Percentiles rank a stretch among this genome's conserved stretches.
phyloP scores from a whole-genome alignment of 345 rosid species.

The Ricinus communis region DNA sequence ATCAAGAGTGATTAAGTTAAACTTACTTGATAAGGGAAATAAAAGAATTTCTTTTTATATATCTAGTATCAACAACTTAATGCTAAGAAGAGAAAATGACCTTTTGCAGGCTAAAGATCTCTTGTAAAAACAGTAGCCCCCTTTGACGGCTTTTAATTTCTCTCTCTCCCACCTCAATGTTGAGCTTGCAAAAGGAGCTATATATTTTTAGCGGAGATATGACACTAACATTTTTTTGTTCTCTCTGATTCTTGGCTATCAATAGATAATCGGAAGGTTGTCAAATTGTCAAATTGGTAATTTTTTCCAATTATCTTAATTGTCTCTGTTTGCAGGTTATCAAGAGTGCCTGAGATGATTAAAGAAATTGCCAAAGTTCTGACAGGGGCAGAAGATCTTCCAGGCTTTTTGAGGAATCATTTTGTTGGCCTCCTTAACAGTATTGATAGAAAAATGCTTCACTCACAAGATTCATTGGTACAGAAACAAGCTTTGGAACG shows the following conservation, averaged over 20 bases:
- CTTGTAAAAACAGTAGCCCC: no score
- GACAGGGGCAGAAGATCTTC: slow-evolving; percentile 75
- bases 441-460: slow-evolving; percentile 90
- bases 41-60: no score
- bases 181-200: no score
- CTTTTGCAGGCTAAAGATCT: no score
- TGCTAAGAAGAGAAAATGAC: no score
- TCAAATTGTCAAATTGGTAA: neutral
- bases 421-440: slow-evolving; percentile 96
- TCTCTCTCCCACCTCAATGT: neutral
- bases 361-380: slow-evolving; percentile 77
- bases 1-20: no score
- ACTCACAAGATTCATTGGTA: slow-evolving; percentile 60
- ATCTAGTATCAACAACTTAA: no score
- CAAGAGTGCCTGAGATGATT: slow-evolving; percentile 71
- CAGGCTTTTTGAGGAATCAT: slow-evolving; percentile 85
- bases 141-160: neutral
- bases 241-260: neutral
- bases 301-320: neutral
- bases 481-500: slow-evolving; percentile 93
- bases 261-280: neutral
- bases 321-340: slow-evolving; percentile 55
- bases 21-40: no score
- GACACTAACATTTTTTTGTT: no score
- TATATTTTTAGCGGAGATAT: neutral